phyloP scores from a whole-genome alignment of 1,284 basidiomycete genomes.

The Ganoderma multipileum region DNA sequence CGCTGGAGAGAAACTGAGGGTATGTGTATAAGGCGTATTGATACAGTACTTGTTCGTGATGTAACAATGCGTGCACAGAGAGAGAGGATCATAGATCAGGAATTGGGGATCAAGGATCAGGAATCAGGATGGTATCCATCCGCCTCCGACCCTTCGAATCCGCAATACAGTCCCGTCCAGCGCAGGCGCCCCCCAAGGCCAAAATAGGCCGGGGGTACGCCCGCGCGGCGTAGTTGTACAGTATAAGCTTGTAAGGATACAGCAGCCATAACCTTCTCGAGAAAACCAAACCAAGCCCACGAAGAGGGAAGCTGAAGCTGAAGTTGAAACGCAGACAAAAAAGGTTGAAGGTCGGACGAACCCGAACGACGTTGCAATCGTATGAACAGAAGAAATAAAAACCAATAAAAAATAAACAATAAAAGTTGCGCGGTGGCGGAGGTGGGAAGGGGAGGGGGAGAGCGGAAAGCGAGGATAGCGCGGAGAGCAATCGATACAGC shows the following conservation, averaged over 20 bases:
- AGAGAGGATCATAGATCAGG: too few species aligned
- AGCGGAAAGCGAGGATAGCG: constrained; percentile 11
- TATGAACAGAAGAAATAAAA: constrained; percentile 24
- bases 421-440: too few species aligned
- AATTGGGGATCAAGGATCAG: neutral
- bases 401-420: too few species aligned
- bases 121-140: neutral
- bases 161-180: constrained; percentile 4
- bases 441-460: neutral
- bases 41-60: constrained; percentile 1
- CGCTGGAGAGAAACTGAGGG: neutral
- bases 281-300: neutral
- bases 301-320: neutral
- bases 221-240: constrained; percentile 5
- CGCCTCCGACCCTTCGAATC: neutral
- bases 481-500: constrained; percentile 23
- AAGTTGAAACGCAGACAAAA: neutral
- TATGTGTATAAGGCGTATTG: neutral
- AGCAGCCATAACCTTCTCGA: neutral
- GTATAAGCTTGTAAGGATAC: constrained; percentile 1
- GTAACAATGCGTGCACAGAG: neutral
- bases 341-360: neutral
- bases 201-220: neutral
- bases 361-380: constrained; percentile 16
- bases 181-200: neutral